Evolutionary conservation across 768 basidiomycete species (phyloP), one percentile per base, ranked within the genome.

Genomic region (Trametes meyenii): DNA sequence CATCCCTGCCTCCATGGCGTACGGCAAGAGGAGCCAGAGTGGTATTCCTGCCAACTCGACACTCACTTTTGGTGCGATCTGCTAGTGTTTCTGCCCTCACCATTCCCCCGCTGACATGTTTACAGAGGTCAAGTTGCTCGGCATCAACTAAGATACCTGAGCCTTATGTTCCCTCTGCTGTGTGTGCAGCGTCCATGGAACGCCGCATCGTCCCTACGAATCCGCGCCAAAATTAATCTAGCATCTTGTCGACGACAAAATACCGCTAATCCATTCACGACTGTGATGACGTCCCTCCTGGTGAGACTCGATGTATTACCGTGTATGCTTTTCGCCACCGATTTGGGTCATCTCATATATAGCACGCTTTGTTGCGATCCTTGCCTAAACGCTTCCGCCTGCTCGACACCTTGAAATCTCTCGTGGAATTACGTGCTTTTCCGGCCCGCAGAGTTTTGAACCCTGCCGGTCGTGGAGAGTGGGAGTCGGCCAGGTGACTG

Each of bases 11-110:
- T 69, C 78, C 29, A 80, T 92, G 78, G 89, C 73, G 19, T 92
- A 90, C 64, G 96, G 96, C 45, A 82, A 77, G 65, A 79, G 77
- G 69, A 87, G 87, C 69, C 76, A 77, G 67, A 74, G 71, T 2
- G 81, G 72, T 11, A 95, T 96, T 58, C 94, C 94, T 53, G 69
- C 85, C 42, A 90, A 90, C 74, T 87, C 94, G 6, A 94, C 90
- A 16, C 81, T 96, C 53, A 79, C 78, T 63, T 96, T 96, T 70
- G 94, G 90, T 91, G 67, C 64, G 87, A 77, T 17, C 48, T 55
- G 8, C 29, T 45, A 42, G 26, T 58, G 23, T n/a, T 24, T 8
- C 0, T 2, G 7, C 11, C 26, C 26, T 26, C 40, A 19, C 33
- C 29, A 26, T 33, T 40, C 29, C 45, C 26, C 46, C 13, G 38